These are phyloP conservation scores for Leishmania lainsoni DNA, from an alignment of 208 protist genomes.

Conservation along the genomic window DNA sequence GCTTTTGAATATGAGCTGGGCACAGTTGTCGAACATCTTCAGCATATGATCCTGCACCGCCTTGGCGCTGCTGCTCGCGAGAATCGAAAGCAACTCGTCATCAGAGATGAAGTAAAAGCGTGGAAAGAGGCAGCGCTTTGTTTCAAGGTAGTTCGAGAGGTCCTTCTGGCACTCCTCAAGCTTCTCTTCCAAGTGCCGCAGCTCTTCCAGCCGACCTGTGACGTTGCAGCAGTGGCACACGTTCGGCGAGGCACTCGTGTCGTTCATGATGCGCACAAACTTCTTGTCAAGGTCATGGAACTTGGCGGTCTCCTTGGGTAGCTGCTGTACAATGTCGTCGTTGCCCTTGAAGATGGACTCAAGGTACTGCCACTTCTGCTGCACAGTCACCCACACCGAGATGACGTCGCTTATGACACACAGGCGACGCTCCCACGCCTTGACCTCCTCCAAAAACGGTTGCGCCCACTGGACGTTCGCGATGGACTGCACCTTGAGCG, in stretches of 20 bases:
- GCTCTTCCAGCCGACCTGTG: slow-evolving; percentile 90
- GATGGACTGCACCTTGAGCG: slow-evolving; percentile 97
- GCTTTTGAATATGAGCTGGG: slow-evolving; percentile 94
- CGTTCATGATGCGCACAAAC: slow-evolving; percentile 97
- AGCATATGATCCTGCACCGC: slow-evolving; percentile 98
- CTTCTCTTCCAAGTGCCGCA: slow-evolving; percentile 92
- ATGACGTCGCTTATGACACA: slow-evolving; percentile 96
- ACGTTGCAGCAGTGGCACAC: slow-evolving; percentile 95
- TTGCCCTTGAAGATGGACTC: slow-evolving; percentile 99
- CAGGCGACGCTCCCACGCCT: slow-evolving; percentile 96
- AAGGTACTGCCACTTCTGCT: slow-evolving; percentile 99
- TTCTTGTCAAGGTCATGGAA: slow-evolving; percentile 98
- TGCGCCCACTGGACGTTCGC: slow-evolving; percentile 96
- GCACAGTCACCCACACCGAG: slow-evolving; percentile 97
- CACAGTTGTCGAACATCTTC: slow-evolving; percentile 99
- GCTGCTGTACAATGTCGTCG: slow-evolving; percentile 98
- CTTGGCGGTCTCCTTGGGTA: slow-evolving; percentile 98
- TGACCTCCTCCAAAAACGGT: slow-evolving; percentile 96
- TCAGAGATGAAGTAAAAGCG: slow-evolving; percentile 99
- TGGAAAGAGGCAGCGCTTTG: slow-evolving; percentile 97
- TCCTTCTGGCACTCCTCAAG: slow-evolving; percentile 98
- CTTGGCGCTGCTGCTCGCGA: slow-evolving; percentile 94
- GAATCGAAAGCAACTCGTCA: slow-evolving; percentile 98
- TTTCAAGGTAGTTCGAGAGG: slow-evolving; percentile 98
- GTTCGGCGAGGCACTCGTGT: slow-evolving; percentile 91